Conservation (phyloP, 2,329 filamentous ascomycete species). For the Cryoendolithus antarcticus region DNA sequence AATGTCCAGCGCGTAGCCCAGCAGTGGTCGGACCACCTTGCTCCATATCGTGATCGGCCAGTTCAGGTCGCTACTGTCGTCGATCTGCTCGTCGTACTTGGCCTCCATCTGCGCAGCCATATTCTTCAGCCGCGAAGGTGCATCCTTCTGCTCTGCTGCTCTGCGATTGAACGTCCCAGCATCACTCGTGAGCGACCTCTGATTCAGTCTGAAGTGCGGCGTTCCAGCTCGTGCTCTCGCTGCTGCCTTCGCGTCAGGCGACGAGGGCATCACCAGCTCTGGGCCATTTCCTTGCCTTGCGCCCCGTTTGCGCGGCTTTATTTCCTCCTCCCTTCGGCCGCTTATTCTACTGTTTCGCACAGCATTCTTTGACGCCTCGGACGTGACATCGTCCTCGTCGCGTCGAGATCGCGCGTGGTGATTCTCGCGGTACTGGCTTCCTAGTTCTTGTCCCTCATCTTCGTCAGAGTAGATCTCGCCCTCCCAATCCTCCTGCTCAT, state of each 20-base stretch:
- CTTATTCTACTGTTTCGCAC: conserved; percentile 8
- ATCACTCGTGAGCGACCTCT: conserved; percentile 19
- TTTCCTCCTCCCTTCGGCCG: not conserved
- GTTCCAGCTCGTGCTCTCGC: conserved; percentile 10
- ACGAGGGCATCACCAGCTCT: conserved; percentile 32
- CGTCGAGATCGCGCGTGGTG: not conserved
- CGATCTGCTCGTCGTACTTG: conserved; percentile 13
- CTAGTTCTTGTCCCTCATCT: conserved; percentile 18
- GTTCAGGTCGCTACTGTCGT: conserved; percentile 12
- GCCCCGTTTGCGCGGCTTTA: conserved; percentile 4
- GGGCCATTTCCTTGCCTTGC: conserved; percentile 11
- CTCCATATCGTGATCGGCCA: conserved; percentile 17
- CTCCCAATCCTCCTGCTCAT: conserved; percentile 13
- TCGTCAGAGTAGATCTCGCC: conserved; percentile 15
- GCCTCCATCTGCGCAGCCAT: conserved; percentile 8
- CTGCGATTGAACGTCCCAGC: conserved; percentile 13
- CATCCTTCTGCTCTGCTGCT: conserved; percentile 10
- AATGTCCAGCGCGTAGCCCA: conserved; percentile 43
- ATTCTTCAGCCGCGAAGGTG: conserved; percentile 8
- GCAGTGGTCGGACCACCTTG: conserved; percentile 22
- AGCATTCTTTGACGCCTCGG: conserved; percentile 3
- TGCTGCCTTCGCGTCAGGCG: conserved; percentile 14
- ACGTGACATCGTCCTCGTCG: conserved; percentile 1
- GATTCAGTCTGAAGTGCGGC: conserved; percentile 18
- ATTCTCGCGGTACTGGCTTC: conserved; percentile 10